A percentile compares a stretch with the other conserved stretches of the same genome.
phyloP scores from a whole-genome alignment of 768 basidiomycete species.

The Podaxis sp. region DNA sequence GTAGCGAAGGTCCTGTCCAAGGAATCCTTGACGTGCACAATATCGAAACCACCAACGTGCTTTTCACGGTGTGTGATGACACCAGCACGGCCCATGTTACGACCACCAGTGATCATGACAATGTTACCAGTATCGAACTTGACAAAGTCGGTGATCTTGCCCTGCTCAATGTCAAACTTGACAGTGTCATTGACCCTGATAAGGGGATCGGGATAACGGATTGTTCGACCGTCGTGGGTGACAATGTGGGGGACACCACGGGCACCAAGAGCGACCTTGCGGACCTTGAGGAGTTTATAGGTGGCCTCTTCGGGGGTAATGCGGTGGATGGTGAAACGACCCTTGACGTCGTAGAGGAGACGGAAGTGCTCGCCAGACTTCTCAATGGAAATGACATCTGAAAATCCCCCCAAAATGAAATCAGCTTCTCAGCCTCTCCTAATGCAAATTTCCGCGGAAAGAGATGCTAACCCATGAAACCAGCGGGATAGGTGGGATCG shows the following conservation, averaged over 20 bases:
- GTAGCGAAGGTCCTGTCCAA: constrained; percentile 93
- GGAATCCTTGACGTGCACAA: constrained; percentile 95
- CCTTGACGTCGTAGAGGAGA: constrained; percentile 98
- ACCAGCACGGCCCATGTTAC: constrained; percentile 99
- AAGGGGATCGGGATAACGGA: constrained; percentile 96
- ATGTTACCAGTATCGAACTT: constrained; percentile 98
- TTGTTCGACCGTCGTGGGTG: constrained; percentile 99
- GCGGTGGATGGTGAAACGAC: constrained; percentile 99
- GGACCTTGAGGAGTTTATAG: constrained; percentile 96
- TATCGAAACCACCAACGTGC: constrained; percentile 98
- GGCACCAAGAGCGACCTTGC: constrained; percentile 84
- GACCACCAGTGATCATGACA: constrained; percentile 96
- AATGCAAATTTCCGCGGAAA: not conserved
- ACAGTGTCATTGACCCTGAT: constrained; percentile 97
- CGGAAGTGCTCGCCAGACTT: constrained; percentile 99
- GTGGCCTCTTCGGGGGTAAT: constrained; percentile 96
- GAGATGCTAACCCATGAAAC: constrained; percentile 82
- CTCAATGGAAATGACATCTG: constrained; percentile 95
- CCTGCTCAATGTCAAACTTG: constrained; percentile 93
- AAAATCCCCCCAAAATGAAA: not conserved
- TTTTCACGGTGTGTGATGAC: constrained; percentile 95
- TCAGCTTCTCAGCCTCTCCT: not conserved
- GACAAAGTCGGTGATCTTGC: constrained; percentile 89
- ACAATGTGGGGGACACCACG: constrained; percentile 96
- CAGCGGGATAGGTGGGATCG: constrained; percentile 93